A percentile compares a stretch with the other conserved stretches of the same genome.
phyloP scores from a whole-genome alignment of 805 yeast genomes.

The Myxozyma udenii region DNA sequence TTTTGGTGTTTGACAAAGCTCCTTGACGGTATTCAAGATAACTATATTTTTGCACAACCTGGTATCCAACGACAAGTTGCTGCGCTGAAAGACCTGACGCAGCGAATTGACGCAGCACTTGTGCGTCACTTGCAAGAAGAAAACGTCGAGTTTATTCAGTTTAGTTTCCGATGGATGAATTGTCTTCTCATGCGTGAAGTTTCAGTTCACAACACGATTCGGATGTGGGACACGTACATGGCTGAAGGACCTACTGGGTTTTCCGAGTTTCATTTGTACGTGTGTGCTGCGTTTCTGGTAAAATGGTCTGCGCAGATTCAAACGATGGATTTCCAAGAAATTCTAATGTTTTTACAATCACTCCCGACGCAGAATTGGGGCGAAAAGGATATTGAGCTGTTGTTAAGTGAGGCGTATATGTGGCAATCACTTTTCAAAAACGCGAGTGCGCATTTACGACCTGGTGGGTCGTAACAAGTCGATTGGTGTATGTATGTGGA shows the following conservation, averaged over 20 bases:
- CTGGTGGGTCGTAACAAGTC: constrained; percentile 10
- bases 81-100: constrained; percentile 71
- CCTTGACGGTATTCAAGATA: constrained; percentile 92
- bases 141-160: constrained; percentile 91
- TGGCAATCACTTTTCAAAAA: constrained; percentile 93
- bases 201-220: constrained; percentile 66
- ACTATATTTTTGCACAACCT: constrained; percentile 96
- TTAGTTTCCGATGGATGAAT: constrained; percentile 98
- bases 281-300: constrained; percentile 92
- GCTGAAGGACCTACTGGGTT: constrained; percentile 62
- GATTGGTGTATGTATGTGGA: background rate
- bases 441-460: constrained; percentile 73
- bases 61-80: constrained; percentile 90
- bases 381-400: constrained; percentile 84
- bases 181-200: constrained; percentile 94
- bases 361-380: constrained; percentile 85
- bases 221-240: constrained; percentile 97
- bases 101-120: constrained; percentile 72
- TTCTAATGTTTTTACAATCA: constrained; percentile 83
- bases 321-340: constrained; percentile 90
- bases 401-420: constrained; percentile 91
- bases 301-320: constrained; percentile 78
- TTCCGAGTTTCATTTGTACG: constrained; percentile 90
- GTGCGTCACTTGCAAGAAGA: constrained; percentile 73
- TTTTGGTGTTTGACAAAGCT: constrained; percentile 94